Base-by-base conservation (phyloP, 345 rosid genomes). In the Anastatica hierochuntica region DNA sequence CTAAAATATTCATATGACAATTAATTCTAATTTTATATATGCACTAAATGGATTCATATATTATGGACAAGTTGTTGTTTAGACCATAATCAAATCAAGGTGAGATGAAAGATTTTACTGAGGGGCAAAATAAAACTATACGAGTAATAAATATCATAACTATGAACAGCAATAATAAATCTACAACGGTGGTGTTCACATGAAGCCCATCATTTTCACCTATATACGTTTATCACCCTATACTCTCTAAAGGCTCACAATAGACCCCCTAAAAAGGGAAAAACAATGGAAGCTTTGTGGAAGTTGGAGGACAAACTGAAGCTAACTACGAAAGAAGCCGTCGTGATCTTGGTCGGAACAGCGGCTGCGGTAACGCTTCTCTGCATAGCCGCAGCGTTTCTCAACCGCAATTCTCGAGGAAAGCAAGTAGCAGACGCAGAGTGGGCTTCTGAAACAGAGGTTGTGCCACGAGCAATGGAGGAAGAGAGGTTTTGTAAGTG, bases 201-300 rank as follows among this genome's bases (percentile, higher is more conserved):
- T 63, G 90, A 79, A 74, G 26, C 71, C 34, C 68, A 54, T 60
- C 40, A 47, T 5, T 26, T 31, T 37, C 69, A 52, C 50, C 54
- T 53, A 47, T 42, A 44, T 68, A 54, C 61, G 21, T 48, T 23
- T 14, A 26, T 19, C 53, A 42, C 51, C 19, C 21, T 5, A 36
- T 7, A 62, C 35, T 43, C 49, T 62, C 16, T 14, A 51, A 33
- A 29, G 0, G 29, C 60, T 12, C 50, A 56, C 20, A 37, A 34
- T 14, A 34, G 31, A 37, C 15, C 26, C 34, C 34, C n/a, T n/a
- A n/a, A 13, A 27, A 13, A 14, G 15, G 31, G 11, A 51, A 43
- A 31, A 49, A 24, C 42, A 26, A 85, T 85, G 94, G 95, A 83
- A 68, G 94, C 82, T 21, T 29, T 83, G 60, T 76, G 87, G 89